Conservation (phyloP, 2,329 filamentous ascomycete species). For the Sclerotinia trifoliorum region DNA sequence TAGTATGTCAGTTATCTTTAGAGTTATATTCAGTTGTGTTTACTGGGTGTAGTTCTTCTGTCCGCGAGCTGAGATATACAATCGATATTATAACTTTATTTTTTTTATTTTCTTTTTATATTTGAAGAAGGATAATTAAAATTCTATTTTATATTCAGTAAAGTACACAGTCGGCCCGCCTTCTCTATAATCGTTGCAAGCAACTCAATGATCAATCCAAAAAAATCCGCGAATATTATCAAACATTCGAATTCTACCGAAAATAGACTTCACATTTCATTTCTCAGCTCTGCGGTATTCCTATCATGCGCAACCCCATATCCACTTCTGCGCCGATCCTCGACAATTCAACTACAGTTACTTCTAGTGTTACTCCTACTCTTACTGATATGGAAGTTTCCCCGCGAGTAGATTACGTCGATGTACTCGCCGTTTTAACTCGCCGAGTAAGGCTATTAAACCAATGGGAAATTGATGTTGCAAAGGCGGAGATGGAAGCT, state of each 20-base stretch:
- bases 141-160: no score
- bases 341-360: no score
- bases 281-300: background rate
- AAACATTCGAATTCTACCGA: background rate
- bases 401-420: background rate
- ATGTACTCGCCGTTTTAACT: background rate
- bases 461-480: background rate
- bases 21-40: background rate
- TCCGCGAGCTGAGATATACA: background rate
- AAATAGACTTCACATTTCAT: constrained; percentile 15
- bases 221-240: background rate
- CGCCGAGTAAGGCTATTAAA: background rate
- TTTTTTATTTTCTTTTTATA: background rate
- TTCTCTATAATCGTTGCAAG: no score
- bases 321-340: background rate
- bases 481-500: background rate
- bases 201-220: background rate
- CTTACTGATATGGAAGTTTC: no score
- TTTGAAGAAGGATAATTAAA: background rate
- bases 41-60: background rate
- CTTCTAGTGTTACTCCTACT: background rate
- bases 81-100: background rate
- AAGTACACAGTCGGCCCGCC: no score
- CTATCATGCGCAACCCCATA: background rate
- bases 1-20: background rate